Evolutionary conservation across 169 alveolate species (phyloP), one percentile per base, ranked within the genome.

Genomic region (Plasmodium ovale): DNA sequence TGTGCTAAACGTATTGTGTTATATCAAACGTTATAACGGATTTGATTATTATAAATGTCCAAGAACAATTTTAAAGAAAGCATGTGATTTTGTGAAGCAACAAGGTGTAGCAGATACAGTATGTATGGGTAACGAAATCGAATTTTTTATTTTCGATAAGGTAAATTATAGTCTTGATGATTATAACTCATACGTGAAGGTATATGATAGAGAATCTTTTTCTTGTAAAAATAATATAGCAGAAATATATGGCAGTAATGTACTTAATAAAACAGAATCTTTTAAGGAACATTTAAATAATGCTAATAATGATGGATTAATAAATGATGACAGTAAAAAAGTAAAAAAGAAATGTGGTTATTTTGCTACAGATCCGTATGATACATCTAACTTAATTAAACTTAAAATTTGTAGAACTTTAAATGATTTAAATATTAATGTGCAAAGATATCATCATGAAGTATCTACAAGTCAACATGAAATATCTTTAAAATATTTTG

Each of bases 361-460:
- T 68, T 91, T 92, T 70, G 90, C 94, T 6, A 91, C 93, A 1
- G 77, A 79, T 31, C 96, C 96, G 4, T 72, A 92, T 44, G 96
- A 94, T 71, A 74, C 94, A 35, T 85, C 87, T 16, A 70, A 87
- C 21, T 51, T 65, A 9, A 67, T 94, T 16, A 89, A 95, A 44
- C 42, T 90, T 47, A 92, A 77, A 33, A 94, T 94, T 77, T 93
- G 93, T 10, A 53, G 87, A 35, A 62, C 58, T 33, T 72, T 94
- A 23, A 91, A 84, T 21, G 39, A 65, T 58, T 35, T 93, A 23
- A 94, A 95, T 62, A 71, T 94, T n/a, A 82, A 87, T 29, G 90
- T 88, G n/a, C 96, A 95, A 88, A 94, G 89, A 60, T 95, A 94
- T 70, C 97, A 94, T 89, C 96, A 94, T 92, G 97, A 94, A 56